These are phyloP conservation scores for Ananas comosus DNA, from an alignment of 176 grass and related monocot species.

Conservation along the genomic window DNA sequence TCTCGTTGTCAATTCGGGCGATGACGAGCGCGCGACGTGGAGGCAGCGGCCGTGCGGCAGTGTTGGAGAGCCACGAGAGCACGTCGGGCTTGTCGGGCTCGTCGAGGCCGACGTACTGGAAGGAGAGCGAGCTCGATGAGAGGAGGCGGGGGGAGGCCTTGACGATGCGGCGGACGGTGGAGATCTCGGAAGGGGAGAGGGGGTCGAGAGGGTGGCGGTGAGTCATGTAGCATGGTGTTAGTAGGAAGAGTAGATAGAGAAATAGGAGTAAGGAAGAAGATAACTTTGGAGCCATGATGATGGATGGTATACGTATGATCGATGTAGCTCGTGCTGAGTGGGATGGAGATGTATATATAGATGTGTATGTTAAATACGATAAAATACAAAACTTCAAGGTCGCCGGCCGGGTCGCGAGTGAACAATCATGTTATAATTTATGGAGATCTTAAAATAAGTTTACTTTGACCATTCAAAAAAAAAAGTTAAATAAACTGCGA, in stretches of 20 bases:
- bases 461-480: too few relatives aligned
- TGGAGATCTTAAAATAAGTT: too few relatives aligned
- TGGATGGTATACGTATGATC: background rate
- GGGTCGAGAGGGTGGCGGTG: conserved; percentile 49
- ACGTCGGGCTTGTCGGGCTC: conserved; percentile 59
- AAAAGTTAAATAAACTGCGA: too few relatives aligned
- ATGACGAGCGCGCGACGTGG: conserved; percentile 37
- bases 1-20: conserved; percentile 25
- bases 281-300: background rate
- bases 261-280: background rate
- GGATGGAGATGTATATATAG: too few relatives aligned
- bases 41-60: background rate
- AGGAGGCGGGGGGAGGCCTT: conserved; percentile 23
- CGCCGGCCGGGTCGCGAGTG: too few relatives aligned
- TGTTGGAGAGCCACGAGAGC: background rate
- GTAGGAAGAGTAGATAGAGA: background rate
- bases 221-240: background rate
- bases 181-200: conserved; percentile 35
- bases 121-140: conserved; percentile 20
- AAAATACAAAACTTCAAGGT: too few relatives aligned
- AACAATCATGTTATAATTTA: too few relatives aligned
- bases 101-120: conserved; percentile 83
- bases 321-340: background rate
- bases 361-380: too few relatives aligned
- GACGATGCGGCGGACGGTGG: conserved; percentile 19